Conservation (phyloP, 1,284 basidiomycete genomes). For the Apiotrichum gracile region DNA sequence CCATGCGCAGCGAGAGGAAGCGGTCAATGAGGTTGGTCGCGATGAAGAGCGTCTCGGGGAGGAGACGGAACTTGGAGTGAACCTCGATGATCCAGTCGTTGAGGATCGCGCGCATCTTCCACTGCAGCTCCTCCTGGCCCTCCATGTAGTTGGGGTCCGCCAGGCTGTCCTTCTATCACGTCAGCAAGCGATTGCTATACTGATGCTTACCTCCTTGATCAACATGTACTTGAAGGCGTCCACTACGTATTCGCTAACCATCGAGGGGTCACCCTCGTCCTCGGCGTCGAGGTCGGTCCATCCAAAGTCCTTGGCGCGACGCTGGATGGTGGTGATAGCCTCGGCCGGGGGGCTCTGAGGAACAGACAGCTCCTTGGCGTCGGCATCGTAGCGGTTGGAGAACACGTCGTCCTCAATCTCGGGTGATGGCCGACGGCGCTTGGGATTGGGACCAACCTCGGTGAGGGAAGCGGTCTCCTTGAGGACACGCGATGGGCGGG, state of each 20-base stretch:
- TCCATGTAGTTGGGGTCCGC: conserved; percentile 87
- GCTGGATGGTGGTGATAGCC: neutral
- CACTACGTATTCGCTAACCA: conserved; percentile 93
- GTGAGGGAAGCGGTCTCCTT: conserved; percentile 19
- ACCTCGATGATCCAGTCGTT: conserved; percentile 98
- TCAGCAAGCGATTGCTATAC: conserved; percentile 42
- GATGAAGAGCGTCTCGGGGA: conserved; percentile 94
- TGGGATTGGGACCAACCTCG: conserved; percentile 28
- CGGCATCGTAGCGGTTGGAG: conserved; percentile 33
- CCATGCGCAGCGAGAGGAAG: conserved; percentile 82
- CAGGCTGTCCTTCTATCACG: conserved; percentile 64
- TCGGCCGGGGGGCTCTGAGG: neutral
- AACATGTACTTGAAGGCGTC: conserved; percentile 94
- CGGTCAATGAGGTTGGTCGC: conserved; percentile 94
- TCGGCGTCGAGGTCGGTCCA: conserved; percentile 88
- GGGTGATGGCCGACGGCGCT: conserved; percentile 36
- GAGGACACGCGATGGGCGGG: conserved; percentile 6
- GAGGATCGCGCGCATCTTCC: conserved; percentile 91
- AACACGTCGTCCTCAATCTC: conserved; percentile 30
- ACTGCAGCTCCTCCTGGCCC: conserved; percentile 79
- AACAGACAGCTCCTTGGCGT: conserved; percentile 27
- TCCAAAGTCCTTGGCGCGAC: conserved; percentile 51
- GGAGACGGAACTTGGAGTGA: conserved; percentile 84
- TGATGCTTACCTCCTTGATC: conserved; percentile 55
- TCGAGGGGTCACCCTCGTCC: conserved; percentile 88